Percentiles rank a stretch among this genome's conserved stretches.
These are phyloP conservation scores for Pelargonium fulgidum DNA, from an alignment of 441 rosid species.

Conservation along the genomic window DNA sequence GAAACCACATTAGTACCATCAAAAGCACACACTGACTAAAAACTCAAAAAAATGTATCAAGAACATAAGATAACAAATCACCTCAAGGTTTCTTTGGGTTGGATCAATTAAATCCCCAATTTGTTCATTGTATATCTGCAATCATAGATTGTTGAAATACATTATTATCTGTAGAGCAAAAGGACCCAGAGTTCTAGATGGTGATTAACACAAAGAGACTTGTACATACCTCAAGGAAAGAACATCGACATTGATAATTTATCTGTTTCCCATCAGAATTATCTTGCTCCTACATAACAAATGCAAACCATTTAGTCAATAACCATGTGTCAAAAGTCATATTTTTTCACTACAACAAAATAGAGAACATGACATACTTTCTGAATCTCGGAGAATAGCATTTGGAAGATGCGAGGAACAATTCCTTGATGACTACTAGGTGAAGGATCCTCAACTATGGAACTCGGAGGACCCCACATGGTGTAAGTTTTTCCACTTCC, in stretches of 20 bases:
- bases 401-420: conserved; percentile 49
- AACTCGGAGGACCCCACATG: conserved; percentile 96
- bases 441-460: conserved; percentile 54
- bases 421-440: conserved; percentile 77
- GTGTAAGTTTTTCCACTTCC: conserved; percentile 99
- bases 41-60: conserved; percentile 9
- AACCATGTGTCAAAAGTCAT: conserved; percentile 43
- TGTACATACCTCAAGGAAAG: conserved; percentile 79
- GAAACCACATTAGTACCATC: neutral
- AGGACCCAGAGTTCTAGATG: neutral
- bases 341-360: neutral
- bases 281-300: conserved; percentile 65
- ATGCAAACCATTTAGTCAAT: conserved; percentile 24
- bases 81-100: conserved; percentile 82
- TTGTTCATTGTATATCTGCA: conserved; percentile 96
- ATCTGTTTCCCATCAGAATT: conserved; percentile 76
- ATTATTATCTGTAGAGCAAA: neutral
- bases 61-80: conserved; percentile 21
- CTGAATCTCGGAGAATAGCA: conserved; percentile 2
- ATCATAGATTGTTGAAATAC: conserved; percentile 13
- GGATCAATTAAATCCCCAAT: conserved; percentile 93
- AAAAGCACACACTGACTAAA: neutral
- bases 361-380: neutral
- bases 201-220: neutral
- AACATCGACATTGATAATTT: conserved; percentile 89